Evolutionary conservation across 2,329 filamentous ascomycete species (phyloP).

Genomic region (Pestalotiopsis sp.): DNA sequence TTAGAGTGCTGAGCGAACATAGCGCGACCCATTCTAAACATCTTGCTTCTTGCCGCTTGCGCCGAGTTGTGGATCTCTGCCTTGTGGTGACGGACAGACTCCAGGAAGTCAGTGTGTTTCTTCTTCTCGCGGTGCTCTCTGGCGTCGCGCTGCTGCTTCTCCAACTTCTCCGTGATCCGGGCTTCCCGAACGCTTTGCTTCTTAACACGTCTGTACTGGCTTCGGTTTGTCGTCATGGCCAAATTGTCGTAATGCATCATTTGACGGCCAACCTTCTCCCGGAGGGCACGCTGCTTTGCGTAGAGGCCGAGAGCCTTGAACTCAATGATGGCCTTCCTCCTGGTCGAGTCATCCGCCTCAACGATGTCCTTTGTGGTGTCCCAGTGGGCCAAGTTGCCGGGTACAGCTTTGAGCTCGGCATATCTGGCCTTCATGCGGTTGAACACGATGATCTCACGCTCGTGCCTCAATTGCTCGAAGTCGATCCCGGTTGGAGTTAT

Average conservation of each 20-base stretch:
- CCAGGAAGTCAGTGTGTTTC: conserved; percentile 90
- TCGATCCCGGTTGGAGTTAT: conserved; percentile 89
- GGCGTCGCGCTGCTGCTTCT: conserved; percentile 97
- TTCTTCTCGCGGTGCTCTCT: conserved; percentile 96
- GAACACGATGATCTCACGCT: conserved; percentile 84
- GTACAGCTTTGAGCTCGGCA: conserved; percentile 77
- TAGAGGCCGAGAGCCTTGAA: conserved; percentile 90
- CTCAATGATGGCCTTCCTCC: conserved; percentile 89
- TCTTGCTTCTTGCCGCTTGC: conserved; percentile 67
- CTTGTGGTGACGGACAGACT: conserved; percentile 80
- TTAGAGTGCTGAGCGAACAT: conserved; percentile 91
- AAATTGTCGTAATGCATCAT: conserved; percentile 97
- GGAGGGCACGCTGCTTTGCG: conserved; percentile 81
- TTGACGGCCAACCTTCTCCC: conserved; percentile 83
- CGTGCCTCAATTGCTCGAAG: conserved; percentile 79
- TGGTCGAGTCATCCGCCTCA: conserved; percentile 77
- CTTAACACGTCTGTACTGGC: conserved; percentile 90
- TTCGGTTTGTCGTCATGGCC: conserved; percentile 94
- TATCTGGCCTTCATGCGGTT: conserved; percentile 87
- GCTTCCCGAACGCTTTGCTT: conserved; percentile 95
- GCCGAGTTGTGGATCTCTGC: conserved; percentile 73
- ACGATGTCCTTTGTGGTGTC: conserved; percentile 70
- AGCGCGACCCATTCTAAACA: conserved; percentile 82
- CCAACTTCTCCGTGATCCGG: conserved; percentile 95
- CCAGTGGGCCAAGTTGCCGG: conserved; percentile 85